phyloP scores from a whole-genome alignment of 2,329 filamentous ascomycete species.

The Phaeosphaeriaceae sp. region DNA sequence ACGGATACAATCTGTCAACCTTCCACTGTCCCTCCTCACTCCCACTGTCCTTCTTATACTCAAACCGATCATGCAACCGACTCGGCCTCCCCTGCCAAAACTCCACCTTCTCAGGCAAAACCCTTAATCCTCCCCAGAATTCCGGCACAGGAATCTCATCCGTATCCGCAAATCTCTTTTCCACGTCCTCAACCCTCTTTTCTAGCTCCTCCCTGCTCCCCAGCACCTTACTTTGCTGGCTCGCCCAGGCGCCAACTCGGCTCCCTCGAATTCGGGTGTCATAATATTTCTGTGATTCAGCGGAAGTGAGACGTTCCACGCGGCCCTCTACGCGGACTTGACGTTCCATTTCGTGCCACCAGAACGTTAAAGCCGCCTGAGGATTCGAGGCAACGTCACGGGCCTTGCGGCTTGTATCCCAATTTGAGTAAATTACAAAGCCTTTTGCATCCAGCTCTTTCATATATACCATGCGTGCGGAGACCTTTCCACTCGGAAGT shows the following conservation, averaged over 20 bases:
- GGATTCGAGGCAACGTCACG: slow-evolving; percentile 74
- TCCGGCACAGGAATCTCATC: slow-evolving; percentile 88
- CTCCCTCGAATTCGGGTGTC: slow-evolving; percentile 75
- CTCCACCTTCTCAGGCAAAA: slow-evolving; percentile 86
- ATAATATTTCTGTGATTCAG: slow-evolving; percentile 75
- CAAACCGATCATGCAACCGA: slow-evolving; percentile 91
- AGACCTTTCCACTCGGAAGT: slow-evolving; percentile 83
- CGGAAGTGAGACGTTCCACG: slow-evolving; percentile 68
- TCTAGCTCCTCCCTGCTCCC: slow-evolving; percentile 75
- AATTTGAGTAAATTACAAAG: slow-evolving; percentile 94
- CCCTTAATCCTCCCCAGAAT: slow-evolving; percentile 91
- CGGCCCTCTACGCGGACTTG: slow-evolving; percentile 89
- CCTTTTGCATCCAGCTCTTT: slow-evolving; percentile 87
- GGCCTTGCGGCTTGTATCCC: slow-evolving; percentile 75
- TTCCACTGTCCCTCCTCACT: slow-evolving; percentile 63
- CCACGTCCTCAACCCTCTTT: slow-evolving; percentile 75
- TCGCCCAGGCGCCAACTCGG: slow-evolving; percentile 91
- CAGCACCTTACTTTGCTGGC: slow-evolving; percentile 82
- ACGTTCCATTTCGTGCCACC: slow-evolving; percentile 84
- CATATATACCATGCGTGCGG: slow-evolving; percentile 86
- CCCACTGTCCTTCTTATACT: slow-evolving; percentile 69
- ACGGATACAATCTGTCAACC: slow-evolving; percentile 77
- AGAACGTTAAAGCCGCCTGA: slow-evolving; percentile 84
- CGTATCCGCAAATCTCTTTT: slow-evolving; percentile 73
- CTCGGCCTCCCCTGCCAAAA: slow-evolving; percentile 95